Conservation (phyloP, 345 rosid genomes). For the Heritiera littoralis region DNA sequence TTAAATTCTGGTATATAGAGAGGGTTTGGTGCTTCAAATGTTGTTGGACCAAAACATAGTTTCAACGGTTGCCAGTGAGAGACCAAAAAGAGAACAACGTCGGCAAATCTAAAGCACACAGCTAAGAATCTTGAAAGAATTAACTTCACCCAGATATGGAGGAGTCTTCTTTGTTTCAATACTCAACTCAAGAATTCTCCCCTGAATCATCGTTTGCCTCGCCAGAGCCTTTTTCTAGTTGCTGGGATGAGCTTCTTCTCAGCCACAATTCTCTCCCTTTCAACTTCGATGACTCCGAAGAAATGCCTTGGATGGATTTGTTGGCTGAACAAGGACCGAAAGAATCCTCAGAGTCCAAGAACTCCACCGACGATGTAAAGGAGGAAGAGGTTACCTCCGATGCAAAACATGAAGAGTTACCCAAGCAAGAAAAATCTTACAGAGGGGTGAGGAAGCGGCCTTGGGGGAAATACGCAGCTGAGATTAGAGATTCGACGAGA, state of each 20-base stretch:
- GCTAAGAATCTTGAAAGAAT: not conserved
- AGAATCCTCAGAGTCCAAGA: conserved; percentile 40
- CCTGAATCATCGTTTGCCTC: conserved; percentile 42
- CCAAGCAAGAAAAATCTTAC: conserved; percentile 38
- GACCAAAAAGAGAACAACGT: not conserved
- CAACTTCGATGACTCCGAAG: conserved; percentile 42
- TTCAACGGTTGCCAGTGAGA: not conserved
- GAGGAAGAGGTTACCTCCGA: conserved; percentile 41
- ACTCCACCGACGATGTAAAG: conserved; percentile 26
- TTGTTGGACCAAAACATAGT: conserved; percentile 3
- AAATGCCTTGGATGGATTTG: conserved; percentile 41
- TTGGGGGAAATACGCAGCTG: conserved; percentile 83
- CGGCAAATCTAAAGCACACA: not conserved
- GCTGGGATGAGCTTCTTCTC: conserved; percentile 42
- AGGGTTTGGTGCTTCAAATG: conserved; percentile 1
- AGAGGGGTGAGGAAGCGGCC: conserved; percentile 76
- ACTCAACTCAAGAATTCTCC: conserved; percentile 34
- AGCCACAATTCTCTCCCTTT: conserved; percentile 38
- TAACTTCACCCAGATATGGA: conserved; percentile 16
- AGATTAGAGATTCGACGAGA: conserved; percentile 68
- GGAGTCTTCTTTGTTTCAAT: conserved; percentile 33
- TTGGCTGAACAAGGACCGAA: conserved; percentile 31
- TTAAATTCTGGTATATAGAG: conserved; percentile 3
- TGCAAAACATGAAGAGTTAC: not conserved
- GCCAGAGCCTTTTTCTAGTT: conserved; percentile 33